These are phyloP conservation scores for Xerocomus potaroensis DNA, from an alignment of 768 basidiomycete species.

Conservation along the genomic window DNA sequence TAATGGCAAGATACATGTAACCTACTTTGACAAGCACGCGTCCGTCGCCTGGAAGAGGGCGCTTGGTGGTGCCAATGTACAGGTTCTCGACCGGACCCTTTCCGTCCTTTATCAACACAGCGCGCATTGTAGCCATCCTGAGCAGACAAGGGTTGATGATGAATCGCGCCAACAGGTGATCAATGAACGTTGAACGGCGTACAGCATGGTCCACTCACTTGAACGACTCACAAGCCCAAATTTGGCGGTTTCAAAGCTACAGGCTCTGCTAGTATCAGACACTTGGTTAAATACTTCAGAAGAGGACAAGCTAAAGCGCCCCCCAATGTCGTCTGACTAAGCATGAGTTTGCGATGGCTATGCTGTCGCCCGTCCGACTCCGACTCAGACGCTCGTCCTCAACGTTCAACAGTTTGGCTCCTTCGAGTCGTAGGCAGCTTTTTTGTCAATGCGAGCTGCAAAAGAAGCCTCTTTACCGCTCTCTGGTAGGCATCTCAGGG, in stretches of 20 bases:
- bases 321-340: no score
- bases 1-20: background rate
- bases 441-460: conserved; percentile 12
- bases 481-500: conserved; percentile 38
- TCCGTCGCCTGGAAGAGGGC: conserved; percentile 50
- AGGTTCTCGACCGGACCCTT: conserved; percentile 74
- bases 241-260: no score
- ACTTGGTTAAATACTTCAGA: no score
- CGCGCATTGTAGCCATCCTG: conserved; percentile 53
- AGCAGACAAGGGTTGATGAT: background rate
- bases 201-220: background rate
- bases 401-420: background rate
- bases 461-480: conserved; percentile 12
- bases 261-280: no score
- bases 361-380: background rate
- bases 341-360: conserved; percentile 8
- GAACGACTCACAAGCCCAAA: no score
- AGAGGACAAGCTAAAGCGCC: no score
- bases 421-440: conserved; percentile 3
- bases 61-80: conserved; percentile 67
- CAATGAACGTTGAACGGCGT: no score
- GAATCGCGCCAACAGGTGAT: no score
- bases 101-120: conserved; percentile 71
- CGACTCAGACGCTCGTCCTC: background rate
- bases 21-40: conserved; percentile 80